A percentile compares a stretch with the other conserved stretches of the same genome.
phyloP scores from a whole-genome alignment of 345 rosid species.

The Rhizophora apiculata region DNA sequence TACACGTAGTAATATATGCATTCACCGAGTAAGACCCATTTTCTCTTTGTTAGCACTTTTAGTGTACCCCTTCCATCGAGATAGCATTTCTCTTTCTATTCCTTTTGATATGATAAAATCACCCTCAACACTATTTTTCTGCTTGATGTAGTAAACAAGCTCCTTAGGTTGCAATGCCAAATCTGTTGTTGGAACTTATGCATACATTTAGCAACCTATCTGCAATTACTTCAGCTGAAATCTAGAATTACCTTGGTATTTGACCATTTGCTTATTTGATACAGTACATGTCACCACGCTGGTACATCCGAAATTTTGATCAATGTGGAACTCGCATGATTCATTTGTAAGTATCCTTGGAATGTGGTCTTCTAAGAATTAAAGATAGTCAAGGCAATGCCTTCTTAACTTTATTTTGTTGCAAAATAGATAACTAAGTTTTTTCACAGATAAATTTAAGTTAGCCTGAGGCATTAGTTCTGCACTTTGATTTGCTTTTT shows the following conservation, averaged over 20 bases:
- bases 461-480: neutral
- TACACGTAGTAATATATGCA: constrained; percentile 71
- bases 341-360: constrained; percentile 66
- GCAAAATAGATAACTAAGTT: neutral
- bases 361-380: neutral
- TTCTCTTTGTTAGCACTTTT: neutral
- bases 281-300: constrained; percentile 81
- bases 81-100: constrained; percentile 3
- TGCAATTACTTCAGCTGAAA: neutral
- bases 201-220: neutral
- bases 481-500: constrained; percentile 1
- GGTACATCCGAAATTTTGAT: constrained; percentile 85
- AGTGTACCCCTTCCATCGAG: neutral
- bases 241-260: neutral
- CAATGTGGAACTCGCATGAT: constrained; percentile 58
- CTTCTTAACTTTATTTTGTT: neutral
- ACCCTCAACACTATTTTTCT: neutral
- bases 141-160: neutral
- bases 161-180: neutral
- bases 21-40: constrained; percentile 58
- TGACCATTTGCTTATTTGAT: constrained; percentile 17
- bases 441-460: too few relatives aligned
- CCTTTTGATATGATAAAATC: neutral
- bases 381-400: neutral
- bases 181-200: neutral